Conservation (phyloP, 768 basidiomycete genomes). For the Auriscalpium orientale region DNA sequence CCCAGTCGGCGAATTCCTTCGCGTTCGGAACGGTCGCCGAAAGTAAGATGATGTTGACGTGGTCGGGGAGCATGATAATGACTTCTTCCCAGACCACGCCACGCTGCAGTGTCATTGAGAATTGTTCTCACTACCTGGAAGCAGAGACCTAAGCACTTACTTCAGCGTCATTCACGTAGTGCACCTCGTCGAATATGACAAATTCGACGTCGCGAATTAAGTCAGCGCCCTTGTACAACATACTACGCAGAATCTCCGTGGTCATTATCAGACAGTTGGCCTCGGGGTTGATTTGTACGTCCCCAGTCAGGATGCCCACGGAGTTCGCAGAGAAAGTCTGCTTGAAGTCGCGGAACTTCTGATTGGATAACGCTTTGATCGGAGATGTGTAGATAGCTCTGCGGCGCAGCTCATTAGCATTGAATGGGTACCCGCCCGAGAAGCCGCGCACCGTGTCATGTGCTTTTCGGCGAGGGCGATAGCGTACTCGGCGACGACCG, state of each 20-base stretch:
- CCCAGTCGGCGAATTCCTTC: constrained; percentile 98
- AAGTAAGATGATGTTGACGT: constrained; percentile 93
- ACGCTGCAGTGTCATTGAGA: constrained; percentile 44
- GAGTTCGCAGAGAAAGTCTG: constrained; percentile 86
- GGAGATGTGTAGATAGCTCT: constrained; percentile 99
- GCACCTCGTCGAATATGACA: constrained; percentile 99
- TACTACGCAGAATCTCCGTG: constrained; percentile 94
- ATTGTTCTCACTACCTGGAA: not conserved
- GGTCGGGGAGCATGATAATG: constrained; percentile 98
- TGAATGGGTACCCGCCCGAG: not conserved
- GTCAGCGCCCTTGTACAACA: constrained; percentile 99
- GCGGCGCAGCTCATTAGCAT: not conserved
- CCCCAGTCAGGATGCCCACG: constrained; percentile 95
- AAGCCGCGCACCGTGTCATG: constrained; percentile 83
- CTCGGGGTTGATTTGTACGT: constrained; percentile 98
- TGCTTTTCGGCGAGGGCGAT: constrained; percentile 95
- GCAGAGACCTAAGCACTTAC: constrained; percentile 30
- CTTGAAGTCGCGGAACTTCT: constrained; percentile 98
- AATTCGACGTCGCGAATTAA: constrained; percentile 98
- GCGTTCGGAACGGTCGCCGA: constrained; percentile 98
- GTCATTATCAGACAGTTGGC: constrained; percentile 96
- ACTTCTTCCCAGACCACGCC: constrained; percentile 99
- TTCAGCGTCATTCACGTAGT: constrained; percentile 99
- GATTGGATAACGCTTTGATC: constrained; percentile 97
- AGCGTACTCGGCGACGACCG: constrained; percentile 98